A percentile compares a stretch with the other conserved stretches of the same genome.
Evolutionary conservation across 352 stramenopile species (phyloP).

Genomic region (Phytopythium boreale): DNA sequence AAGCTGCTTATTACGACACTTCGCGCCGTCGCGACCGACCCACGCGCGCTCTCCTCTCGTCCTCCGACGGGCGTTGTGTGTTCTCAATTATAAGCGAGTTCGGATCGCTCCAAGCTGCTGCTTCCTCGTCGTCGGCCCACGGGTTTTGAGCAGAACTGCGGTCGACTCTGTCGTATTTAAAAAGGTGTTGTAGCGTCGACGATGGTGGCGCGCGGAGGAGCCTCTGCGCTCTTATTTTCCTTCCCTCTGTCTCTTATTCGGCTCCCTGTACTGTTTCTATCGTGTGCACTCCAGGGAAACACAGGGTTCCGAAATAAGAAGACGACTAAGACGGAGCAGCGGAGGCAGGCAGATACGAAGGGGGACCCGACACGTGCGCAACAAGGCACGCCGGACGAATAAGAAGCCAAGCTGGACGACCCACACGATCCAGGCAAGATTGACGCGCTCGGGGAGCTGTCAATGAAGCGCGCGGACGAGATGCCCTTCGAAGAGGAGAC

Average conservation of each 20-base stretch:
- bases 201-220: background rate
- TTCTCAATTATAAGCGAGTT: background rate
- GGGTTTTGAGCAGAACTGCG: background rate
- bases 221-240: background rate
- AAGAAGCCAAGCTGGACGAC: constrained; percentile 21
- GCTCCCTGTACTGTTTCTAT: background rate
- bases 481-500: constrained; percentile 67
- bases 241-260: background rate
- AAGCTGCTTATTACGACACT: background rate
- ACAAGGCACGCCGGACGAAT: background rate
- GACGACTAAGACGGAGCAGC: background rate
- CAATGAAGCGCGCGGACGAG: constrained; percentile 47
- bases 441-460: constrained; percentile 37
- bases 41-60: constrained; percentile 1
- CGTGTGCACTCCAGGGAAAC: background rate
- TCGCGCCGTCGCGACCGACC: background rate
- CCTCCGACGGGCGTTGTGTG: background rate
- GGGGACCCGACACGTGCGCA: background rate
- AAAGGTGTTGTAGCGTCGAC: background rate
- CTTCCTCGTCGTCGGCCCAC: background rate
- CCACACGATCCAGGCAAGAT: constrained; percentile 28
- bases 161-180: background rate
- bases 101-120: background rate
- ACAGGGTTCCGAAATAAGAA: background rate
- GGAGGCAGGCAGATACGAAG: too few relatives aligned